Base-by-base conservation (phyloP, 2,329 filamentous ascomycete species). In the Claviceps humidiphila region DNA sequence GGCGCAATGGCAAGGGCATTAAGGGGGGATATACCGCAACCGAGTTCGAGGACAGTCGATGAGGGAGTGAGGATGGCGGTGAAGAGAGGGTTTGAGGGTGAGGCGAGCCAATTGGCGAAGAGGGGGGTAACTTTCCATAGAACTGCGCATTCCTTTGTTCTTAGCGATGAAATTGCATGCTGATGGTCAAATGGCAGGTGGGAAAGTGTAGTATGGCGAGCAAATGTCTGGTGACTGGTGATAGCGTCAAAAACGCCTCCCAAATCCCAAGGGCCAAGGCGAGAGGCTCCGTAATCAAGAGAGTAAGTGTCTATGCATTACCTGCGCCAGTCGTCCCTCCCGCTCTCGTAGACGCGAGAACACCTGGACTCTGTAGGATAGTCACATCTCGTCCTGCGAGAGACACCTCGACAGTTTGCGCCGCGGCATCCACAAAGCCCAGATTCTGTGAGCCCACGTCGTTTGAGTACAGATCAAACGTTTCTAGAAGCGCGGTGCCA, bases 61-160 rank as follows among this genome's bases (percentile, higher is more conserved):
- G 71, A 59, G 0, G 71, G 54, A 24, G 71, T 66, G 7, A 91
- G 72, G 49, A 84, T 61, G 42, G 49, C 22, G 47, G 51, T 47
- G 68, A 83, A 81, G 47, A 96, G 74, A 0, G 80, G 66, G 64
- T 89, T 89, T 34, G 67, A 63, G 2, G 75, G 66, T 3, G 76
- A 74, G 38, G 81, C 74, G 46, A 97, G 76, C 89, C 89, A 97
- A 57, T 80, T 73, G 22, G 90, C 87, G 62, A 97, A 82, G 45
- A 82, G 73, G 8, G 90, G 89, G 0, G 89, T 91, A 58, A 95
- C 85, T 67, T 87, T 89, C 93, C 93, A 98, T 8, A 97, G 74
- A 17, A 95, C 89, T 85, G 41, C 30, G 8, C 30, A 11, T 11
- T 34, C 30, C 9, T 34, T 34, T 34, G 30, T 34, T 34, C 30